A percentile compares a stretch with the other conserved stretches of the same genome.
Conservation (phyloP, 805 yeast genomes). For the Saccharomyces kudriavzevii region DNA sequence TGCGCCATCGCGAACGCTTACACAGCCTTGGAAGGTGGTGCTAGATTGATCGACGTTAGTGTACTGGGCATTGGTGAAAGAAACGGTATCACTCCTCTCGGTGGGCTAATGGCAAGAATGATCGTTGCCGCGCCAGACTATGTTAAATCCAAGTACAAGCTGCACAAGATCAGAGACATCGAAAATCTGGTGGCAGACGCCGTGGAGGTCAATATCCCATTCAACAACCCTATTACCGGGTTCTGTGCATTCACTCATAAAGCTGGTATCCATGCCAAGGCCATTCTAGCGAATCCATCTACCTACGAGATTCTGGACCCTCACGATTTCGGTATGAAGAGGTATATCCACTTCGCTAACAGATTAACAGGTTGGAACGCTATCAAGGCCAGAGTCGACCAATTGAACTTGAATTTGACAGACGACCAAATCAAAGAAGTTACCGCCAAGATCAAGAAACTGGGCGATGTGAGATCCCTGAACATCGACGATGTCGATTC, state of each 20-base stretch:
- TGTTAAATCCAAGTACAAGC: constrained; percentile 86
- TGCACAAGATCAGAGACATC: constrained; percentile 90
- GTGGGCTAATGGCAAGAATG: constrained; percentile 99
- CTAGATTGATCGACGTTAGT: constrained; percentile 86
- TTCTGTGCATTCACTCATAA: constrained; percentile 99
- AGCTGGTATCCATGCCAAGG: constrained; percentile 99
- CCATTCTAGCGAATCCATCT: constrained; percentile 95
- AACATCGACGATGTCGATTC: constrained; percentile 97
- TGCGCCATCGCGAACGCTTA: constrained; percentile 98
- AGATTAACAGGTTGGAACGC: constrained; percentile 99
- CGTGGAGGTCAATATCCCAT: constrained; percentile 93
- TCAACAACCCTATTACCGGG: constrained; percentile 97
- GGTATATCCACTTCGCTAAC: constrained; percentile 97
- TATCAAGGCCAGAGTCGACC: constrained; percentile 95
- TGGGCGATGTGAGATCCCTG: constrained; percentile 91
- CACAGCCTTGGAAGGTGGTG: constrained; percentile 97
- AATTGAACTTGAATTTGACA: constrained; percentile 77
- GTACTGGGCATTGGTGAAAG: constrained; percentile 98
- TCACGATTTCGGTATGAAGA: constrained; percentile 86
- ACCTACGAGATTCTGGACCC: constrained; percentile 97
- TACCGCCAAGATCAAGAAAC: constrained; percentile 81
- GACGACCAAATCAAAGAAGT: constrained; percentile 95
- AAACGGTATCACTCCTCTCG: constrained; percentile 95
- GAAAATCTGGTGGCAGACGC: constrained; percentile 96
- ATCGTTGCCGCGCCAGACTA: constrained; percentile 96